A percentile compares a stretch with the other conserved stretches of the same genome.
phyloP scores from a whole-genome alignment of 129 eudicot genomes.

The Escallonia herrerae region DNA sequence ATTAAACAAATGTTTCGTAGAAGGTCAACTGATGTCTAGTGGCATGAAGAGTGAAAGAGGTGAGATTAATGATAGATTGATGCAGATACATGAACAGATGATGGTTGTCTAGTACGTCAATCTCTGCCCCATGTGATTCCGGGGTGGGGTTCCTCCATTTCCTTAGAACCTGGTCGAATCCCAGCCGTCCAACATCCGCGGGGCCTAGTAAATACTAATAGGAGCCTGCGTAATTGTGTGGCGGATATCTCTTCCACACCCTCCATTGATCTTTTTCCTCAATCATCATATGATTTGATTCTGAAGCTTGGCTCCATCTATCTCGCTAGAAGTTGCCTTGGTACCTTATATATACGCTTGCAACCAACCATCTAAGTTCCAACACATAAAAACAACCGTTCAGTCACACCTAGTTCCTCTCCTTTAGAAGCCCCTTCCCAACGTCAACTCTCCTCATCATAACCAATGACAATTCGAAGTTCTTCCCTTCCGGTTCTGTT shows the following conservation, averaged over 20 bases:
- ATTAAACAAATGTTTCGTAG: no score
- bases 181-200: no score
- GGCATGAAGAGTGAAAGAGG: no score
- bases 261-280: no score
- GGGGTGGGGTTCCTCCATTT: no score
- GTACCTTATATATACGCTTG: not conserved
- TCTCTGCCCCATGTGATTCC: no score
- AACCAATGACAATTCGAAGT: conserved; percentile 9
- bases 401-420: not conserved
- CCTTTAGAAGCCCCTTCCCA: not conserved
- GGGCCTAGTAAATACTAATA: no score
- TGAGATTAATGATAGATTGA: not conserved
- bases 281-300: conserved; percentile 4
- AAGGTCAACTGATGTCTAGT: no score
- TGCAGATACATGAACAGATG: not conserved
- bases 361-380: not conserved
- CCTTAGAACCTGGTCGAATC: no score
- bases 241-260: no score
- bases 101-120: not conserved
- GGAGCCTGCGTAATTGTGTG: no score
- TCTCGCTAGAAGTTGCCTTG: conserved; percentile 1
- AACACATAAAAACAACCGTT: not conserved
- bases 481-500: not conserved
- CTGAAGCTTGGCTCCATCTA: conserved; percentile 4
- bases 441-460: not conserved